These are phyloP conservation scores for Hydnomerulius pinastri DNA, from an alignment of 768 basidiomycete species.

Conservation along the genomic window DNA sequence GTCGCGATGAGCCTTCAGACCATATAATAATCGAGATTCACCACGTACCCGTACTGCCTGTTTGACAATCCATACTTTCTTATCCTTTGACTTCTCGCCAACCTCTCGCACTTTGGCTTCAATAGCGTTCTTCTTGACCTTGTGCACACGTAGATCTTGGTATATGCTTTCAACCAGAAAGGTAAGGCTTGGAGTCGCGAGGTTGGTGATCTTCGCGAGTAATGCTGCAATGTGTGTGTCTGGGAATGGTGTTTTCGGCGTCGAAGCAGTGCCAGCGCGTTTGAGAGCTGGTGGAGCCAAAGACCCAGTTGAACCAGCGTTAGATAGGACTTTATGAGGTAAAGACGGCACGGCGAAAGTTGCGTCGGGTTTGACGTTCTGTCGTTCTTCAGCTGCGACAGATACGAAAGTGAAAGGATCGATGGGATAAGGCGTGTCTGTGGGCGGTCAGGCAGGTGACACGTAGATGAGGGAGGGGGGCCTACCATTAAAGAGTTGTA, in stretches of 20 bases:
- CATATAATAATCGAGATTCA: neutral
- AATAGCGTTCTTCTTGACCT: slow-evolving; percentile 82
- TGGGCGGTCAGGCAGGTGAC: slow-evolving; percentile 6
- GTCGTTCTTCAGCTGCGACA: slow-evolving; percentile 40
- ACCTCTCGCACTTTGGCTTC: slow-evolving; percentile 81
- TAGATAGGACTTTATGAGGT: slow-evolving; percentile 36
- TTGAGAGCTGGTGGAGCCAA: slow-evolving; percentile 26
- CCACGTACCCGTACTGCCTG: slow-evolving; percentile 12
- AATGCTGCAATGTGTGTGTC: slow-evolving; percentile 61
- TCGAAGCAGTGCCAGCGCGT: slow-evolving; percentile 18
- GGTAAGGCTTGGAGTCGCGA: slow-evolving; percentile 62
- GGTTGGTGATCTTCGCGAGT: slow-evolving; percentile 58
- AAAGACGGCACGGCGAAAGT: slow-evolving; percentile 51
- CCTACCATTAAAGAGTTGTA: slow-evolving; percentile 85
- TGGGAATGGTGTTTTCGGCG: slow-evolving; percentile 67
- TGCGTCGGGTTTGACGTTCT: slow-evolving; percentile 22
- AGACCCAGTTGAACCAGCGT: slow-evolving; percentile 14
- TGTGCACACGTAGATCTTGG: slow-evolving; percentile 65
- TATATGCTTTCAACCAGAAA: slow-evolving; percentile 74
- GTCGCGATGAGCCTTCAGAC: neutral
- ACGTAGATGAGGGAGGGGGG: slow-evolving; percentile 5
- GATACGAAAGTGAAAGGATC: slow-evolving; percentile 81
- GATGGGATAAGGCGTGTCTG: slow-evolving; percentile 73
- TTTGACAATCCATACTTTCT: slow-evolving; percentile 75
- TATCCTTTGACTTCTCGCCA: slow-evolving; percentile 70